These are phyloP conservation scores for Cetraspora pellucida DNA, from an alignment of 192 early-diverging fungal genomes.

Conservation along the genomic window DNA sequence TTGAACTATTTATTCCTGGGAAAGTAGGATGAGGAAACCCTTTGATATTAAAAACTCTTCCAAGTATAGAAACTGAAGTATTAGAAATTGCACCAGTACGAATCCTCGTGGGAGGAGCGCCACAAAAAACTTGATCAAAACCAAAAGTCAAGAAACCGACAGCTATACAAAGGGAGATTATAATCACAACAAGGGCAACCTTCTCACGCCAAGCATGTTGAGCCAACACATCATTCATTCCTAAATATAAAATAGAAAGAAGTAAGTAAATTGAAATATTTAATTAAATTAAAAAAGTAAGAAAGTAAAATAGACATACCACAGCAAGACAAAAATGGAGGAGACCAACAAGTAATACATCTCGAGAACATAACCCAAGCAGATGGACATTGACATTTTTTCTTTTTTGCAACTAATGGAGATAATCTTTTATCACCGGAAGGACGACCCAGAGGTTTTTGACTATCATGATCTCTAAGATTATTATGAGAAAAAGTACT, in stretches of 20 bases:
- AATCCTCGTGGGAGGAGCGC: constrained; percentile 41
- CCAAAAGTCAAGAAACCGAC: constrained; percentile 91
- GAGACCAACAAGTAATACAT: constrained; percentile 3
- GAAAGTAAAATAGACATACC: not conserved
- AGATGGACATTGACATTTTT: constrained; percentile 35
- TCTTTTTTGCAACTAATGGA: constrained; percentile 5
- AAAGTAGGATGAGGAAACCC: constrained; percentile 17
- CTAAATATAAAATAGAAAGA: constrained; percentile 38
- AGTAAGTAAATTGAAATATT: not conserved
- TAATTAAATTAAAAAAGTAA: not conserved
- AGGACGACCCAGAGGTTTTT: not conserved
- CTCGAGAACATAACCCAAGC: constrained; percentile 5
- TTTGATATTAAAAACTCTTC: constrained; percentile 66
- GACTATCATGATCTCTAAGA: not conserved
- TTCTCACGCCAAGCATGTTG: constrained; percentile 92
- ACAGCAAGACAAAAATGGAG: constrained; percentile 20
- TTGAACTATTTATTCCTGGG: not conserved
- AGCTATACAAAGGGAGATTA: constrained; percentile 66
- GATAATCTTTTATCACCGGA: constrained; percentile 38
- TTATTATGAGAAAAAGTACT: constrained; percentile 36
- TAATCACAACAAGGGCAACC: constrained; percentile 82
- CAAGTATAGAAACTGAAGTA: constrained; percentile 60
- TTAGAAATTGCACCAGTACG: constrained; percentile 41
- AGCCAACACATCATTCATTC: constrained; percentile 58
- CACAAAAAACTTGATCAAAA: constrained; percentile 66